phyloP scores from a whole-genome alignment of 768 basidiomycete species.

The Kwoniella mangroviensis region DNA sequence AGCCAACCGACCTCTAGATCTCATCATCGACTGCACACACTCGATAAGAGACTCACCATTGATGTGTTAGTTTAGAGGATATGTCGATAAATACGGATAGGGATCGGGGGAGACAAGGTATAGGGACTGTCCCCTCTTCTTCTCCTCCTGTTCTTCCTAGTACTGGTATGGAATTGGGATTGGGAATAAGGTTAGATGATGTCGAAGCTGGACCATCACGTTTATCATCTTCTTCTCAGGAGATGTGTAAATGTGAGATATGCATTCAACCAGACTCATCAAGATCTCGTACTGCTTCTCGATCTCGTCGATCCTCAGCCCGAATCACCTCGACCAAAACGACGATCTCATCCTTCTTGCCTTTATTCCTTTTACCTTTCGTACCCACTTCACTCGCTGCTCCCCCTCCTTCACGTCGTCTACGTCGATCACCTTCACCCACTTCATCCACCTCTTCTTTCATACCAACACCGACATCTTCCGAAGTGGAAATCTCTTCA shows the following conservation, averaged over 20 bases:
- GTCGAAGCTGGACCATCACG: constrained; percentile 15
- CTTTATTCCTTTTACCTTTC: constrained; percentile 22
- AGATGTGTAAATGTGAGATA: constrained; percentile 13
- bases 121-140: not conserved
- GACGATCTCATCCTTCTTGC: constrained; percentile 8
- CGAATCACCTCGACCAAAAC: not conserved
- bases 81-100: constrained; percentile 10
- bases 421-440: constrained; percentile 10
- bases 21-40: not conserved
- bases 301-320: not conserved
- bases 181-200: constrained; percentile 7
- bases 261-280: constrained; percentile 7
- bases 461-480: not conserved
- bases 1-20: not conserved
- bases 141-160: too few relatives aligned
- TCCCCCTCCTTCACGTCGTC: constrained; percentile 13
- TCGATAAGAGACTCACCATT: not conserved
- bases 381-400: not conserved
- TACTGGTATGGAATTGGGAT: not conserved
- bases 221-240: not conserved
- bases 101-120: constrained; percentile 24
- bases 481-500: not conserved
- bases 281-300: not conserved
- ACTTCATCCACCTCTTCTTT: not conserved
- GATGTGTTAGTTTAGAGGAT: constrained; percentile 1